These are phyloP conservation scores for Amanita pseudoporphyria DNA, from an alignment of 768 basidiomycete species.

Conservation along the genomic window DNA sequence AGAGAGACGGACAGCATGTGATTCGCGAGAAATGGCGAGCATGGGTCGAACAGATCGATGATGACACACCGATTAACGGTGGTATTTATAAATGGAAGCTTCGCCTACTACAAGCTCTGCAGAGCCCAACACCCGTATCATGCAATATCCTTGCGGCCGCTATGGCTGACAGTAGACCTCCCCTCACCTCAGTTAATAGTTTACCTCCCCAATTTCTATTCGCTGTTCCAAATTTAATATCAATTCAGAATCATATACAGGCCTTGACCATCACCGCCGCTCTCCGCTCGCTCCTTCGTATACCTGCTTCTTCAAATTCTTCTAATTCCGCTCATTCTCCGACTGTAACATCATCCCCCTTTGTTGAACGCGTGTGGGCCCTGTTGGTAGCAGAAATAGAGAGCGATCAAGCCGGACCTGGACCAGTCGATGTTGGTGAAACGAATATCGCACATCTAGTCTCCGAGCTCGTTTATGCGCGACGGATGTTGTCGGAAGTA, in stretches of 20 bases:
- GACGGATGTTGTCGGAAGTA: constrained; percentile 18
- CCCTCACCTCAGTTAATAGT: constrained; percentile 22
- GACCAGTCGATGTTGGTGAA: constrained; percentile 15
- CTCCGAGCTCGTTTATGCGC: constrained; percentile 60
- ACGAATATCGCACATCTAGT: constrained; percentile 62
- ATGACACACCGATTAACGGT: neutral
- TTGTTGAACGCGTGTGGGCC: constrained; percentile 55
- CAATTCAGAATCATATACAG: constrained; percentile 61
- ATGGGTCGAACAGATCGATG: constrained; percentile 20
- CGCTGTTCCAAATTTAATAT: constrained; percentile 39
- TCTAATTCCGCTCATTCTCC: constrained; percentile 7
- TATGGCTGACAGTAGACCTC: neutral
- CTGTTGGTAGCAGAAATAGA: constrained; percentile 52
- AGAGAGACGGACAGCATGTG: constrained; percentile 15
- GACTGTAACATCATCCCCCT: constrained; percentile 19
- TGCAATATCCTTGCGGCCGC: constrained; percentile 22
- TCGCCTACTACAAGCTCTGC: constrained; percentile 37
- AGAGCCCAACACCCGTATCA: constrained; percentile 26
- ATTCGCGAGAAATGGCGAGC: constrained; percentile 24
- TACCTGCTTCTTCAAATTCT: constrained; percentile 17
- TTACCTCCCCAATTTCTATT: constrained; percentile 66
- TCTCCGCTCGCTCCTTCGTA: constrained; percentile 44
- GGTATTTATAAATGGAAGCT: constrained; percentile 31
- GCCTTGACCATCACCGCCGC: constrained; percentile 58
- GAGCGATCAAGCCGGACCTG: constrained; percentile 16